phyloP scores from a whole-genome alignment of 179 eudicot genomes.

The Camellia oleifera region DNA sequence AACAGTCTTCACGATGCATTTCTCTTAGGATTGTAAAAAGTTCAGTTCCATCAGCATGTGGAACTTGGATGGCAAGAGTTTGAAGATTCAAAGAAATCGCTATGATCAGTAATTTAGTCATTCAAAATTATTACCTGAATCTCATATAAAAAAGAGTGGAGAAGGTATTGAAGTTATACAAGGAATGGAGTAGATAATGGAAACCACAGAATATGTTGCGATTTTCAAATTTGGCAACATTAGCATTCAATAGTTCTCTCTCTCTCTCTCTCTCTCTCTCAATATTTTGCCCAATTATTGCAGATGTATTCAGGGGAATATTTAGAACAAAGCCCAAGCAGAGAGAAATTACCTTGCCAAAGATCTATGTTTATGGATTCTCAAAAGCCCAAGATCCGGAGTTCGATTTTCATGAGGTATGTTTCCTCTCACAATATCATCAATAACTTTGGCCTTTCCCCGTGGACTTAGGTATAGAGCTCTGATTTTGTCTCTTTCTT shows the following conservation, averaged over 20 bases:
- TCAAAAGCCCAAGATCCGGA: slow-evolving; percentile 94
- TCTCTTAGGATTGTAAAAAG: too few relatives aligned
- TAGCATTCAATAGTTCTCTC: background rate
- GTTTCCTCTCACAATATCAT: slow-evolving; percentile 12
- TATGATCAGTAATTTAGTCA: too few relatives aligned
- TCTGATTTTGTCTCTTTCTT: background rate
- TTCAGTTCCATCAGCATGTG: too few relatives aligned
- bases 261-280: slow-evolving; percentile 5
- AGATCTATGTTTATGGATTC: slow-evolving; percentile 85
- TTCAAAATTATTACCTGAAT: background rate
- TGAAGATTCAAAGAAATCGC: too few relatives aligned
- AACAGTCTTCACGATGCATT: too few relatives aligned
- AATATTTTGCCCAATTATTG: slow-evolving; percentile 10
- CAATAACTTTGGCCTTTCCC: background rate
- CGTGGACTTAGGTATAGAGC: background rate
- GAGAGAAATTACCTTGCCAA: slow-evolving; percentile 46
- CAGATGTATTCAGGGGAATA: slow-evolving; percentile 79
- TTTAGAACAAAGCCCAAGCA: slow-evolving; percentile 33
- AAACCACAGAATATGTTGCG: background rate
- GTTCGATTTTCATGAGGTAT: slow-evolving; percentile 84
- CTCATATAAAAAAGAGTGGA: background rate
- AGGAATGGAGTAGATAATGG: background rate
- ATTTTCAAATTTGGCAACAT: background rate
- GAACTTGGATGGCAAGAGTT: too few relatives aligned
- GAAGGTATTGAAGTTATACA: background rate